Base-by-base conservation (phyloP, 2,329 filamentous ascomycete genomes). In the Cladosporium halotolerans region DNA sequence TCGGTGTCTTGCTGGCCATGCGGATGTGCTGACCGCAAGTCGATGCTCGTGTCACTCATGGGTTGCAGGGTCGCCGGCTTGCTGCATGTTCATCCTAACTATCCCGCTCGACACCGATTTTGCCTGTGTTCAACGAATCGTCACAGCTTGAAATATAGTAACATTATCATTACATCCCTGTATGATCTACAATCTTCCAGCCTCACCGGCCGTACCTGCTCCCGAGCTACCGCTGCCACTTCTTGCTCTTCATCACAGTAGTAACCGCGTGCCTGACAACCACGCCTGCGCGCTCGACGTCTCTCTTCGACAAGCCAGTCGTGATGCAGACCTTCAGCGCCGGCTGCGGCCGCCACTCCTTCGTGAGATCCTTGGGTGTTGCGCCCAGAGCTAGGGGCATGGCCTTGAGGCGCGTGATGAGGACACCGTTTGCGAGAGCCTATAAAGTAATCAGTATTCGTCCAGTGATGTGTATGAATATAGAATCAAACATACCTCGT, bases 311-410 rank as follows among this genome's bases (percentile, higher is more conserved):
- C 57, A 99, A 75, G 1, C 88, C 93, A 4, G 82, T 88, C 0
- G 91, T 96, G 51, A 96, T 78, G 67, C 92, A 97, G 10, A 97
- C 82, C 73, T 97, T 96, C 57, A 99, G 78, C 0, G 89, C 89
- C 9, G 93, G 89, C 61, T 81, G 79, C n/a, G 85, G 77, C 56
- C 81, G 79, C 76, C 86, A 88, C 34, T 78, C 79, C 41, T 64
- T 64, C 36, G 66, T 66, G 33, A 82, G 78, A 55, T 91, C 86
- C 66, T 85, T 85, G 11, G 83, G 79, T 45, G 77, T 74, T 3
- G 82, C 82, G 42, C 85, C 80, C 36, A 82, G 66, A 7, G 70
- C 69, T 7, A 65, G 57, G 1, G 89, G 87, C 67, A 87, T 82
- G 34, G 80, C 83, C 76, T 95, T 97, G 41, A 96, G 77, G 46